phyloP scores from a whole-genome alignment of 2,329 filamentous ascomycete species.

The Trichoderma asperellum region DNA sequence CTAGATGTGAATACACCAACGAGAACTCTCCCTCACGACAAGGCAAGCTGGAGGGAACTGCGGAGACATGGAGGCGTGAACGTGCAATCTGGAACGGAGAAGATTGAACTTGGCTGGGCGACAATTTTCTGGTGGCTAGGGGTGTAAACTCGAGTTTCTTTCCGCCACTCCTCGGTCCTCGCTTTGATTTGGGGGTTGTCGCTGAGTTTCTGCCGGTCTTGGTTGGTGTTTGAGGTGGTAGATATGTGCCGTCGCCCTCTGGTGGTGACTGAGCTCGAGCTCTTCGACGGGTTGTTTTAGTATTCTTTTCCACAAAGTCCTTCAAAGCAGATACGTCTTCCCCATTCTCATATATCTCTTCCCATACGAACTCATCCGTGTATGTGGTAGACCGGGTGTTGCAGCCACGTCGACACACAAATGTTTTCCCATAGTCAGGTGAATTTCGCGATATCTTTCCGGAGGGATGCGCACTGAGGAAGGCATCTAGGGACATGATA shows the following conservation, averaged over 20 bases:
- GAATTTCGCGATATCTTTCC: conserved; percentile 75
- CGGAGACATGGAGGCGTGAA: conserved; percentile 87
- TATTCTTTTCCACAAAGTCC: conserved; percentile 69
- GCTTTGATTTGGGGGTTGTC: conserved; percentile 40
- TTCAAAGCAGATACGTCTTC: conserved; percentile 67
- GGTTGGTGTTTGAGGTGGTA: conserved; percentile 45
- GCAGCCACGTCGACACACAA: conserved; percentile 86
- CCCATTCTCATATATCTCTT: conserved; percentile 74
- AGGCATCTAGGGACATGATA: conserved; percentile 73
- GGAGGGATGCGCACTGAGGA: conserved; percentile 70
- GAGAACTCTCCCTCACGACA: conserved; percentile 92
- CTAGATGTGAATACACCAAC: conserved; percentile 89
- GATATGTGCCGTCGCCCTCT: conserved; percentile 41
- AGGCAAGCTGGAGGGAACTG: conserved; percentile 84
- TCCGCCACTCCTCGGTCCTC: conserved; percentile 39
- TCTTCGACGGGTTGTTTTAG: conserved; percentile 63
- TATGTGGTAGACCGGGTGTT: conserved; percentile 89
- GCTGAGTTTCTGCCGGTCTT: conserved; percentile 40
- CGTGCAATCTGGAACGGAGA: conserved; percentile 93
- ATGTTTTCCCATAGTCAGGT: conserved; percentile 79
- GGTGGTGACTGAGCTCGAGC: conserved; percentile 40
- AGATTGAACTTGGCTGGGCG: conserved; percentile 71
- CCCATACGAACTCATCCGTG: conserved; percentile 91
- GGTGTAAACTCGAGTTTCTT: conserved; percentile 95
- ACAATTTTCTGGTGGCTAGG: conserved; percentile 83